Percentiles rank a stretch among this genome's conserved stretches.
These are phyloP conservation scores for Apiospora phragmitis DNA, from an alignment of 2,329 filamentous ascomycete species.

Conservation along the genomic window DNA sequence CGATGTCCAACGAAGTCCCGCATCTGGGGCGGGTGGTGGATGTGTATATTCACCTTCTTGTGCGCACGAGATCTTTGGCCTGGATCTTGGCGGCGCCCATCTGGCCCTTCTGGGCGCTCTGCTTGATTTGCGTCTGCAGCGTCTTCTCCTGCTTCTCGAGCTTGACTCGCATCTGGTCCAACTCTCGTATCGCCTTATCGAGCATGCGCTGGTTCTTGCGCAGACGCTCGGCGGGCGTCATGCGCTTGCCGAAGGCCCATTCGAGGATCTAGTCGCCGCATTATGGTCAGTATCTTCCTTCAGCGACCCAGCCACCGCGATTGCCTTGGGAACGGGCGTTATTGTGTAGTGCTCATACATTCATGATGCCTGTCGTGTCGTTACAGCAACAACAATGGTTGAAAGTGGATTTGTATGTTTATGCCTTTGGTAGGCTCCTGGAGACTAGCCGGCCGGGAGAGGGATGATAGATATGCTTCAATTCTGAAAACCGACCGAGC, in stretches of 20 bases:
- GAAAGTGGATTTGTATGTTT: conserved; percentile 1
- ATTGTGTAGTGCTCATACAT: not conserved
- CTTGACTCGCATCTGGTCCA: conserved; percentile 93
- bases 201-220: conserved; percentile 94
- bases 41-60: conserved; percentile 61
- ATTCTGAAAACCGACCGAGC: not conserved
- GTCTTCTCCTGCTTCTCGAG: conserved; percentile 99
- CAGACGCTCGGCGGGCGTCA: conserved; percentile 91
- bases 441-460: not conserved
- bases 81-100: conserved; percentile 99
- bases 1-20: conserved; percentile 30
- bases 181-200: conserved; percentile 94
- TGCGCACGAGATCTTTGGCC: conserved; percentile 93
- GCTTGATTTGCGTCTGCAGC: conserved; percentile 92
- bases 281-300: conserved; percentile 7
- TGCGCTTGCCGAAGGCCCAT: conserved; percentile 99
- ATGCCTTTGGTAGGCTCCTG: not conserved
- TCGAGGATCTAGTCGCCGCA: conserved; percentile 76
- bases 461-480: not conserved
- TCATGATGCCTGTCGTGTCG: not conserved
- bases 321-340: not conserved
- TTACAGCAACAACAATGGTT: conserved; percentile 1
- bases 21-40: not conserved
- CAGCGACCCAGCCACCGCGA: not conserved
- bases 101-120: conserved; percentile 96